phyloP scores from a whole-genome alignment of 2,329 filamentous ascomycete species.

The Ascochyta clinopodiicola region DNA sequence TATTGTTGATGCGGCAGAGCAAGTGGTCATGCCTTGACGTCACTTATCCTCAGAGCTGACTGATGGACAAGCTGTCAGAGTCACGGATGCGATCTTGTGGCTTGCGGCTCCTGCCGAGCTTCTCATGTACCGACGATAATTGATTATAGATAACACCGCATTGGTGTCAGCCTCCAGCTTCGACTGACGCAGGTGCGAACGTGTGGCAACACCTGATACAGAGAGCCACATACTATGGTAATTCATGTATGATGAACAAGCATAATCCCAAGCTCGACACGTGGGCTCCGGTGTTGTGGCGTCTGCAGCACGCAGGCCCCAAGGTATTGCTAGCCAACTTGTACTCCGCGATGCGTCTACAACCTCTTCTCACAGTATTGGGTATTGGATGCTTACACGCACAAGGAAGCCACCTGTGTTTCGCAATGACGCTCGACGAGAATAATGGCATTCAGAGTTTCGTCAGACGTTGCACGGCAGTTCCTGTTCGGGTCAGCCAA shows the following conservation, averaged over 20 bases:
- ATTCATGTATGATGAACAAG: constrained; percentile 13
- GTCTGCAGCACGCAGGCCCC: constrained; percentile 3
- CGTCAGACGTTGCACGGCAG: constrained; percentile 29
- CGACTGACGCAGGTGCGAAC: constrained; percentile 11
- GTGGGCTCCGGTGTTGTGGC: constrained; percentile 11
- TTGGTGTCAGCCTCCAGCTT: constrained; percentile 1
- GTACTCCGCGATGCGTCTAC: not conserved
- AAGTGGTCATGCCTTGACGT: not conserved
- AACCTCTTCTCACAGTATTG: not conserved
- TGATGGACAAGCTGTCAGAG: too few relatives aligned
- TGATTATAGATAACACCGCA: constrained; percentile 4
- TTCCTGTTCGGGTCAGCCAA: constrained; percentile 12
- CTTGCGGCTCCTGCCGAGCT: constrained; percentile 12
- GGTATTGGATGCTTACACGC: not conserved
- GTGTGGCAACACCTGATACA: constrained; percentile 1
- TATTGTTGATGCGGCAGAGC: too few relatives aligned
- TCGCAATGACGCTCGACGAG: constrained; percentile 21
- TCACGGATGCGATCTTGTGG: not conserved
- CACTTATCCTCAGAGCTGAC: not conserved
- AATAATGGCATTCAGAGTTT: constrained; percentile 19
- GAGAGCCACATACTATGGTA: constrained; percentile 1
- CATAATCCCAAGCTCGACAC: constrained; percentile 18
- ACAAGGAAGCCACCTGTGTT: constrained; percentile 10
- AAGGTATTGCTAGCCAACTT: not conserved
- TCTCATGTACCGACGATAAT: constrained; percentile 11